Percentiles rank a stretch among this genome's conserved stretches.
These are phyloP conservation scores for Eucalyptus lansdowneana DNA, from an alignment of 345 rosid species.

Conservation along the genomic window DNA sequence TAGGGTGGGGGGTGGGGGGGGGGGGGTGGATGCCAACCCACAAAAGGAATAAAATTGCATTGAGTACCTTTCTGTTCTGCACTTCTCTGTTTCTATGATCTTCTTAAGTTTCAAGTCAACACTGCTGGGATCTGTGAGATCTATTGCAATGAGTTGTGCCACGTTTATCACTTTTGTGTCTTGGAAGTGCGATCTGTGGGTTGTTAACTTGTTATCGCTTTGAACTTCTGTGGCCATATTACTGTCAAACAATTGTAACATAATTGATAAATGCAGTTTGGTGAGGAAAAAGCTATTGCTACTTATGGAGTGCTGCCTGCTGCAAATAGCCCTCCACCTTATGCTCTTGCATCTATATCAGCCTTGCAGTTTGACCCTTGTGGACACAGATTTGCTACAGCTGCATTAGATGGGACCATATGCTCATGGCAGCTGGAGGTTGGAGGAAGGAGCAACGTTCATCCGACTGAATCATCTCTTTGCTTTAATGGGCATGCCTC, in stretches of 20 bases:
- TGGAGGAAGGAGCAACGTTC: conserved; percentile 78
- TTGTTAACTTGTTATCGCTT: background rate
- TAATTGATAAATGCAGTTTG: conserved; percentile 48
- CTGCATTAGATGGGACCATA: conserved; percentile 85
- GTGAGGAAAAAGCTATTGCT: conserved; percentile 69
- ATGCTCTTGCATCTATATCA: conserved; percentile 81
- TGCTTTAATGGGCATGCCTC: conserved; percentile 78
- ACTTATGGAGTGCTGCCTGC: conserved; percentile 91
- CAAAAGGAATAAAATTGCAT: background rate
- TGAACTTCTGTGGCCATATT: background rate
- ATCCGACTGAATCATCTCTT: conserved; percentile 79
- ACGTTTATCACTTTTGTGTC: background rate
- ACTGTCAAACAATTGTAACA: background rate
- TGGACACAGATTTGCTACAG: conserved; percentile 86
- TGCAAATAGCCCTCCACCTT: conserved; percentile 78
- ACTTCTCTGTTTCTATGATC: background rate
- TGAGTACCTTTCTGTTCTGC: background rate
- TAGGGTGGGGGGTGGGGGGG: too few species aligned
- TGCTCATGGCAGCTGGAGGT: conserved; percentile 94
- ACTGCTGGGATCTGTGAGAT: background rate
- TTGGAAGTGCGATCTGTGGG: background rate
- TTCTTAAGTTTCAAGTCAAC: background rate
- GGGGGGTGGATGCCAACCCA: too few species aligned
- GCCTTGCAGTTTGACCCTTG: conserved; percentile 74
- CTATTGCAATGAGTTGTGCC: background rate